Evolutionary conservation across 164 flowering plant genomes (phyloP), one percentile per base, ranked within the genome.

Genomic region (Magnolia sinica): DNA sequence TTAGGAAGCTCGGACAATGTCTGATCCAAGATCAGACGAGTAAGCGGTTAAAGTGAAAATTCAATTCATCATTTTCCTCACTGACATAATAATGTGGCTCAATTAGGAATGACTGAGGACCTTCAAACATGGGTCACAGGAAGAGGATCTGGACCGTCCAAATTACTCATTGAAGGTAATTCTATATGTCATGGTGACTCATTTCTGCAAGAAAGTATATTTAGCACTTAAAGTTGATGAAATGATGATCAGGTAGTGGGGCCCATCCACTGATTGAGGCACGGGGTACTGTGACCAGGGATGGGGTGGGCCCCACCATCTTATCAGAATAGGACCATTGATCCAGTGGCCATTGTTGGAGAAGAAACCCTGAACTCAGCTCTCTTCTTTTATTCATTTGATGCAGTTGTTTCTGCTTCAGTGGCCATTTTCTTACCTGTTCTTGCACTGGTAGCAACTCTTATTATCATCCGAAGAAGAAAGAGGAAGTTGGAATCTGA

Each of bases 151-250:
- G 24, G 52, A 70, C 14, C 58, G 24, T 50, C 55, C 73, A 70
- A 70, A 50, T 24, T 16, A 70, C 24, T 70, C 13, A 5, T 70
- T 18, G 73, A 23, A 45, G 73, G 73, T 70, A 68, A 68, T 16
- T 37, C 31, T 67, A 27, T 22, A 67, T 10, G 9, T 9, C 37
- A 20, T 22, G 13, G 14, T 66, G 8, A 0, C 31, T 37, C 19
- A 4, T 14, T 67, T 13, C 37, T 27, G 5, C 31, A 7, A 27
- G 3, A 37, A 37, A 37, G 7, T 37, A 37, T 37, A 37, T 37
- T 37, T 37, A 37, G 45, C 7, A 37, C 45, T 5, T 37, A 37
- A 37, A 37, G 45, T 37, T 37, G 45, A 37, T 37, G 7, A 3
- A 37, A 37, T 5, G 45, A 37, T 37, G 45, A 37, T 37, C 45